Evolutionary conservation across 2,329 filamentous ascomycete species (phyloP).

Genomic region (Neoascochyta sp.): DNA sequence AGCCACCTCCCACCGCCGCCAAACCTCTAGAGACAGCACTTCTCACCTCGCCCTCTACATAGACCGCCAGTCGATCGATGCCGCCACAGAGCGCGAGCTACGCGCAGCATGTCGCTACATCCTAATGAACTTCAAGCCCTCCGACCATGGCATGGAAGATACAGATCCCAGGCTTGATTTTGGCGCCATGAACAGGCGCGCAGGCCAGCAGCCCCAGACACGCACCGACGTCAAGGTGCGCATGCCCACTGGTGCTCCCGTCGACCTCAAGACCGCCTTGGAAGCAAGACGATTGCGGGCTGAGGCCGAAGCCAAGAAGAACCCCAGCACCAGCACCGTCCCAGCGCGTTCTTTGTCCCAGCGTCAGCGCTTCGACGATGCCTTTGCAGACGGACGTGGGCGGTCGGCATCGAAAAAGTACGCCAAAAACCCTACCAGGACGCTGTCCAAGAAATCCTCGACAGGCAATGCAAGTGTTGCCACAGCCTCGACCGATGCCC

Average conservation of each 20-base stretch:
- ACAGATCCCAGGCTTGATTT: constrained; percentile 38
- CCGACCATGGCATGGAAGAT: constrained; percentile 36
- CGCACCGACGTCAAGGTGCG: constrained; percentile 22
- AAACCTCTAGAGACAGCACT: constrained; percentile 30
- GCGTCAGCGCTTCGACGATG: constrained; percentile 28
- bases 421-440: constrained; percentile 13
- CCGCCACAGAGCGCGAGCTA: constrained; percentile 44
- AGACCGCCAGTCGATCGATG: constrained; percentile 43
- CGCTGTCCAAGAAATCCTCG: too few relatives aligned
- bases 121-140: constrained; percentile 41
- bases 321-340: constrained; percentile 12
- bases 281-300: constrained; percentile 21
- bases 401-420: constrained; percentile 20
- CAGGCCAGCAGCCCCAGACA: constrained; percentile 12
- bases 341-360: constrained; percentile 32
- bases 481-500: constrained; percentile 44
- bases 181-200: constrained; percentile 20
- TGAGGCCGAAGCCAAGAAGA: constrained; percentile 21
- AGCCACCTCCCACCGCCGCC: constrained; percentile 18
- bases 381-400: constrained; percentile 17
- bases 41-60: constrained; percentile 42
- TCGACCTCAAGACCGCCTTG: constrained; percentile 26
- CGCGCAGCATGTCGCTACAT: constrained; percentile 46
- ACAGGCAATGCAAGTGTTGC: constrained; percentile 34
- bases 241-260: constrained; percentile 28